Percentiles rank a stretch among this genome's conserved stretches.
These are phyloP conservation scores for Kluyveromyces starmeri DNA, from an alignment of 805 yeast genomes.

Conservation along the genomic window DNA sequence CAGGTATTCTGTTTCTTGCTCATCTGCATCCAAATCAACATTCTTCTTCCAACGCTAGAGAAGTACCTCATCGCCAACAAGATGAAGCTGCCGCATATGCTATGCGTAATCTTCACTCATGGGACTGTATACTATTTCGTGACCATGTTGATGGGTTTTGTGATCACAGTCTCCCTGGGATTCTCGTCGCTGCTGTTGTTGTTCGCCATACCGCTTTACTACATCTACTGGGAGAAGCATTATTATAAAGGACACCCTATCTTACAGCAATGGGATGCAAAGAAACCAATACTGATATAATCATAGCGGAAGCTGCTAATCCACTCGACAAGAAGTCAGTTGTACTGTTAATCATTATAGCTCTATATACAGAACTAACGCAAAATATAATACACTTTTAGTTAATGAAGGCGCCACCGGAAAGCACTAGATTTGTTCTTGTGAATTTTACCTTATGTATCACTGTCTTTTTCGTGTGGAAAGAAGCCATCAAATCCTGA, in stretches of 20 bases:
- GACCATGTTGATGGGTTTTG: constrained; percentile 16
- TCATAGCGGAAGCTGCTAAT: too few species aligned
- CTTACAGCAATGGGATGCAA: constrained; percentile 18
- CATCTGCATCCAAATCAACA: constrained; percentile 29
- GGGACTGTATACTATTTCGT: constrained; percentile 20
- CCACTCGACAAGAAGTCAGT: too few species aligned
- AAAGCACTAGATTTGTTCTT: constrained; percentile 79
- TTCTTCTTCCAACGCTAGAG: constrained; percentile 22
- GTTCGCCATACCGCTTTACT: constrained; percentile 20
- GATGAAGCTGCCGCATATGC: constrained; percentile 10
- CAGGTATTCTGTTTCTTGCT: constrained; percentile 79
- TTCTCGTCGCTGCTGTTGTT: constrained; percentile 14
- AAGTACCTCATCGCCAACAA: constrained; percentile 4
- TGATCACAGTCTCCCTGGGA: constrained; percentile 15
- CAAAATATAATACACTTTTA: too few species aligned
- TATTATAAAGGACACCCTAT: constrained; percentile 11
- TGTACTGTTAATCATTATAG: too few species aligned
- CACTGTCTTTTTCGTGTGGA: constrained; percentile 88
- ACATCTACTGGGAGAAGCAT: constrained; percentile 25
- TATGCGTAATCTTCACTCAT: constrained; percentile 15
- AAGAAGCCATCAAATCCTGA: constrained; percentile 85
- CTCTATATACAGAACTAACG: too few species aligned
- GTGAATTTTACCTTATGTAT: constrained; percentile 91
- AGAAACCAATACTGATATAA: constrained; percentile 15
- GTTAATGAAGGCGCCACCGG: constrained; percentile 78